Percentiles rank a stretch among this genome's conserved stretches.
phyloP scores from a whole-genome alignment of 306 rosid species.

The Gastrolobium bilobum region DNA sequence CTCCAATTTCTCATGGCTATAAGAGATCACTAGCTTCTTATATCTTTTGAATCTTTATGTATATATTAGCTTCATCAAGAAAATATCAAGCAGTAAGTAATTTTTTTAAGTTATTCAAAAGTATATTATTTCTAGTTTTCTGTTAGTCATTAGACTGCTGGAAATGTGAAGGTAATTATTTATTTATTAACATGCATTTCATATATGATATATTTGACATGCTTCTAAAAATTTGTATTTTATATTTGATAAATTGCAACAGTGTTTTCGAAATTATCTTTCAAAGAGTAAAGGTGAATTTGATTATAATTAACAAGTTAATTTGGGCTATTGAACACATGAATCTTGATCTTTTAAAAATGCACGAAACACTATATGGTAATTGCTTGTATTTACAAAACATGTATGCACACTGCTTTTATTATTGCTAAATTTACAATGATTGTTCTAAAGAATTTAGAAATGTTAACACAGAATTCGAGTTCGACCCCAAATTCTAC shows the following conservation, averaged over 20 bases:
- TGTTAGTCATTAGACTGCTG: background rate
- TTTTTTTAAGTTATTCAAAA: background rate
- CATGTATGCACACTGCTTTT: background rate
- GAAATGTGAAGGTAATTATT: background rate
- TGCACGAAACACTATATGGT: background rate
- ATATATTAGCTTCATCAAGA: constrained; percentile 9
- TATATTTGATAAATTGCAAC: background rate
- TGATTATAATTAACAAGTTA: background rate
- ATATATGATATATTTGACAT: constrained; percentile 7
- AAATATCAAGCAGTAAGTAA: background rate
- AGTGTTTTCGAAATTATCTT: background rate
- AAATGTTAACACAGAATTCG: constrained; percentile 45
- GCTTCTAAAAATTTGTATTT: background rate
- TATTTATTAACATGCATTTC: background rate
- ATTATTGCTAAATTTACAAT: background rate
- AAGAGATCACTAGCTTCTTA: background rate
- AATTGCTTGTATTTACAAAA: background rate
- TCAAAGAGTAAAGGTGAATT: background rate
- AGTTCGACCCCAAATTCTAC: constrained; percentile 54
- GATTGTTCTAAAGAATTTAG: background rate
- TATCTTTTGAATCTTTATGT: constrained; percentile 14
- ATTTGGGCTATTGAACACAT: background rate
- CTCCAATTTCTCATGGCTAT: background rate
- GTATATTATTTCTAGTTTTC: background rate
- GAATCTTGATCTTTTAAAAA: background rate